Base-by-base conservation (phyloP, 257 asterid species). In the Solanum bulbocastanum region DNA sequence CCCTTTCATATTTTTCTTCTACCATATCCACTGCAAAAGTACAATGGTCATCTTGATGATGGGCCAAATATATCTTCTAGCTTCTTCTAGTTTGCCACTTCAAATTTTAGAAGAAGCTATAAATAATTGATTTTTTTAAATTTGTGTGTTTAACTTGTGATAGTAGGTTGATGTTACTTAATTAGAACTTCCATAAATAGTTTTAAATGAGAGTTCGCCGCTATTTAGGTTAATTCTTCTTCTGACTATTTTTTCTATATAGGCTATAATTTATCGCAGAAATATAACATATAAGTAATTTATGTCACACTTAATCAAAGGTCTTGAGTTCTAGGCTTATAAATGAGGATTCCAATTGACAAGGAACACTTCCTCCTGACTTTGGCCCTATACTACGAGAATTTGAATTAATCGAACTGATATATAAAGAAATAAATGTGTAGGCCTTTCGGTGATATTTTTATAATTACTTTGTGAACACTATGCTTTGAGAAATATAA, bases 21-120 rank as follows among this genome's bases (percentile, higher is more conserved):
- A 62, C 83, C 66, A 82, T 42, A 49, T 85, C 86, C 78, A 58
- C 86, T 89, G 90, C 90, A 89, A 32, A 85, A 40, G 23, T 71
- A 89, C 91, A 87, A 79, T 86, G 83, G 91, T 69, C 88, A 42
- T 60, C 79, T 33, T 40, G 52, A 52, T 39, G 74, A 62, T 32
- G 74, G 42, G n/a, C 39, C 68, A 46, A 30, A 71, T 71, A 69
- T 13, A 18, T 35, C 42, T 30, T 42, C 84, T 52, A 79, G 33
- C 88, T 8, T 62, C 60, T 89, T 74, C 44, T 86, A 30, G 8
- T n/a, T 62, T 0, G 5, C 66, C 66, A 58, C 25, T 58, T 58
- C 66, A 58, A 58, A 20, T 7, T 58, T 56, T 58, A 22, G 25
- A 8, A 58, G 12, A 20, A 58, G 66, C 25, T 0, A 7, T 1